phyloP scores from a whole-genome alignment of 345 rosid genomes.

The Leavenworthia alabamica region DNA sequence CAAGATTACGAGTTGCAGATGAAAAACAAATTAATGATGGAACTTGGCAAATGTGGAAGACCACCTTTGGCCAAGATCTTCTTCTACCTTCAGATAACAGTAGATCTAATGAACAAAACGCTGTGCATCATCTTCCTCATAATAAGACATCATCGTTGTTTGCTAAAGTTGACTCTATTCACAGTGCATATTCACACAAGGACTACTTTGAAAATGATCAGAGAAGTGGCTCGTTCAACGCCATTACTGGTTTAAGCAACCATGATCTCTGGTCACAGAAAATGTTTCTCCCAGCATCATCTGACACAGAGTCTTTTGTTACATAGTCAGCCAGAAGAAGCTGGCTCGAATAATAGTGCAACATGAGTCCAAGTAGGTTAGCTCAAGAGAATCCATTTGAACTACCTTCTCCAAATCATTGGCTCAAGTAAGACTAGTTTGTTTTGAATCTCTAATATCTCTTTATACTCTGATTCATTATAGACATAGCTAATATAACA shows the following conservation, averaged over 20 bases:
- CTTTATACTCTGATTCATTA: background rate
- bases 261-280: constrained; percentile 74
- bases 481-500: background rate
- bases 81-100: constrained; percentile 43
- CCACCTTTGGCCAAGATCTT: constrained; percentile 71
- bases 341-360: constrained; percentile 36
- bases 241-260: constrained; percentile 47
- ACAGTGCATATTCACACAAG: constrained; percentile 53
- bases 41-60: constrained; percentile 99
- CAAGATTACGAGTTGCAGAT: constrained; percentile 56
- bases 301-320: constrained; percentile 43
- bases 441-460: constrained; percentile 5
- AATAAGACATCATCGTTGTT: constrained; percentile 58
- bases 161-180: constrained; percentile 54
- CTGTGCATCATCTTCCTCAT: constrained; percentile 45
- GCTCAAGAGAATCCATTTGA: constrained; percentile 49
- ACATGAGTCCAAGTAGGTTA: constrained; percentile 50
- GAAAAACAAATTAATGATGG: constrained; percentile 57
- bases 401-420: constrained; percentile 46
- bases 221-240: constrained; percentile 52
- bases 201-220: constrained; percentile 50
- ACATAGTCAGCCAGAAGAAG: constrained; percentile 37
- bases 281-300: constrained; percentile 53
- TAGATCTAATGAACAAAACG: constrained; percentile 49
- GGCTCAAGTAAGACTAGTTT: constrained; percentile 69